Evolutionary conservation across 192 early-diverging fungal species (phyloP), one percentile per base, ranked within the genome.

Genomic region (Coemansia sp.): DNA sequence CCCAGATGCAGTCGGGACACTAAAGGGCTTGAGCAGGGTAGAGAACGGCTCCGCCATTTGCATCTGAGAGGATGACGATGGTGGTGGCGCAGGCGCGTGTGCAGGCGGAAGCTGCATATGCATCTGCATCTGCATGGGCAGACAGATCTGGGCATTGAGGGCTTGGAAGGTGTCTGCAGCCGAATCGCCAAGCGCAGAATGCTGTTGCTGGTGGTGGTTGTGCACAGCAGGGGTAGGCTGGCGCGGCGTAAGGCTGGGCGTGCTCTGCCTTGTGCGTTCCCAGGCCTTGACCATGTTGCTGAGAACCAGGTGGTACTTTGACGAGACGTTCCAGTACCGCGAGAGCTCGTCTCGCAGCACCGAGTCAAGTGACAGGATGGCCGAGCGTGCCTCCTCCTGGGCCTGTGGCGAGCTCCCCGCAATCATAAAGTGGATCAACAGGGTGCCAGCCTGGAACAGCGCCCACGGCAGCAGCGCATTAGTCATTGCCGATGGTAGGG

Each of bases 361-460:
- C 40, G 66, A 62, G 41, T 76, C 73, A 7, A 81, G 41, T 1
- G 78, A 68, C 62, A 76, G 46, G 50, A 81, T 72, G 0, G 78
- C 72, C n/a, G 68, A 55, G 9, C 73, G 68, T 17, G 78, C 78
- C 62, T 74, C 78, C 26, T 81, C 78, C 42, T 76, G 72, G 8
- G 72, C 72, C 58, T 81, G 78, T 17, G 64, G 54, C 26, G 73
- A 68, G 62, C 70, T 81, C 1, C 73, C 78, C 3, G 73, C 68
- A 41, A 75, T 76, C 78, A 81, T 81, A 68, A 75, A 76, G 53
- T 81, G 78, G 8, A 76, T 72, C 17, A 81, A 62, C 65, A 81
- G 52, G n/a, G 78, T 81, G n/a, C 78, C 78, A 0, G 78, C 78
- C 41, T 81, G 78, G 41, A 81, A 81, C 43, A 81, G 40, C 12